Percentiles rank a stretch among this genome's conserved stretches.
phyloP scores from a whole-genome alignment of 2,329 filamentous ascomycete genomes.

The Trichoderma citrinoviride region DNA sequence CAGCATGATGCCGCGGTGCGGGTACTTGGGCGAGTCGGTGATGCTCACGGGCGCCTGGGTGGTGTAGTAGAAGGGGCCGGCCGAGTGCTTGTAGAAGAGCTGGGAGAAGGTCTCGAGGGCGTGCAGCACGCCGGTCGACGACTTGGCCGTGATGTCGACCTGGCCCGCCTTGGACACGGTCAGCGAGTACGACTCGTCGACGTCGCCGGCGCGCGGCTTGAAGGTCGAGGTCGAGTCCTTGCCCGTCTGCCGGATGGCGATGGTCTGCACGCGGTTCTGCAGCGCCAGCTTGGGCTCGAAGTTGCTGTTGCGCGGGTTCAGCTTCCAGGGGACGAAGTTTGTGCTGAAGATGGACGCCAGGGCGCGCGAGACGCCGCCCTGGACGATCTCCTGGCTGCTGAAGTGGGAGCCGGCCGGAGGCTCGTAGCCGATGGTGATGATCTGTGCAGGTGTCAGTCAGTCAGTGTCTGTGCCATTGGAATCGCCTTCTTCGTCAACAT shows the following conservation, averaged over 20 bases:
- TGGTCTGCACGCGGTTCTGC: conserved; percentile 51
- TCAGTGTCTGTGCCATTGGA: neutral
- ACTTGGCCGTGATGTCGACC: conserved; percentile 61
- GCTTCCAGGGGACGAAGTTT: conserved; percentile 77
- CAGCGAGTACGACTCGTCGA: conserved; percentile 76
- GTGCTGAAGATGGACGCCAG: conserved; percentile 62
- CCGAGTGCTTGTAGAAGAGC: conserved; percentile 71
- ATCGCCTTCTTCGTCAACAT: neutral
- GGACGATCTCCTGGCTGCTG: conserved; percentile 53
- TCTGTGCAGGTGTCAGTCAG: conserved; percentile 34
- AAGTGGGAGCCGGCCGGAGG: conserved; percentile 41
- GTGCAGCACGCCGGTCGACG: conserved; percentile 66
- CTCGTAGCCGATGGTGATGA: conserved; percentile 46
- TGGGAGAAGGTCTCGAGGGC: conserved; percentile 74
- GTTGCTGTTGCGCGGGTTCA: conserved; percentile 60
- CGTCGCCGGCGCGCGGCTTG: conserved; percentile 59
- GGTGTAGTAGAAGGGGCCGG: conserved; percentile 61
- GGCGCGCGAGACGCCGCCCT: conserved; percentile 57
- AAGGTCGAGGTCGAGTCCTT: conserved; percentile 53
- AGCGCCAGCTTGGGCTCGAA: conserved; percentile 58
- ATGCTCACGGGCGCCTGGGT: conserved; percentile 68
- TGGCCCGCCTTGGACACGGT: conserved; percentile 56
- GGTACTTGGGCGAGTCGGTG: conserved; percentile 67
- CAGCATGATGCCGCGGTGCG: conserved; percentile 77
- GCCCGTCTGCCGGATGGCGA: conserved; percentile 63